A percentile compares a stretch with the other conserved stretches of the same genome.
Evolutionary conservation across 805 yeast genomes (phyloP).

Genomic region (Hanseniaspora valbyensis): DNA sequence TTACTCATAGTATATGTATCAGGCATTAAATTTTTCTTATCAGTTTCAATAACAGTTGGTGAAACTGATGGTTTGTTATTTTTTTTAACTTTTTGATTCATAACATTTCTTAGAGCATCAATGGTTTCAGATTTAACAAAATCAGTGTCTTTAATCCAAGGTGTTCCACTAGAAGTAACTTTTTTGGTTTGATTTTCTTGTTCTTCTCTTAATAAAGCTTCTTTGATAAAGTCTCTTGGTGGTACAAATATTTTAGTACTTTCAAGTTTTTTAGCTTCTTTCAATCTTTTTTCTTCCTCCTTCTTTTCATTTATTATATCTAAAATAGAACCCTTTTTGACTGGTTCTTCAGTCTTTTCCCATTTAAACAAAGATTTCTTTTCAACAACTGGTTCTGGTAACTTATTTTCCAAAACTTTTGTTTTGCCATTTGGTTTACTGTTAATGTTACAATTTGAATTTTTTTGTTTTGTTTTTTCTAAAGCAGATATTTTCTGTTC

Average conservation of each 20-base stretch:
- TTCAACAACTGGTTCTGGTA: constrained; percentile 13
- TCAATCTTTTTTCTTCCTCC: constrained; percentile 12
- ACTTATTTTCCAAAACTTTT: too few relatives aligned
- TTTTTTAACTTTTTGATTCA: neutral
- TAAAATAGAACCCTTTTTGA: constrained; percentile 16
- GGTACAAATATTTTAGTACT: neutral
- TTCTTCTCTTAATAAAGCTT: constrained; percentile 1
- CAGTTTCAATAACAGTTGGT: neutral
- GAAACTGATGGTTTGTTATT: neutral
- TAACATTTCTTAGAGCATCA: neutral
- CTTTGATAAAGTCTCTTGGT: constrained; percentile 1
- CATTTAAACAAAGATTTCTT: constrained; percentile 18
- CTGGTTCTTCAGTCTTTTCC: constrained; percentile 18
- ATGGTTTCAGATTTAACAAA: neutral
- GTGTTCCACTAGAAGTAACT: constrained; percentile 5
- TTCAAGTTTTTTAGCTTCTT: constrained; percentile 8
- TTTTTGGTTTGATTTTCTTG: neutral
- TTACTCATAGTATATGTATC: neutral
- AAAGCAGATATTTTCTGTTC: too few relatives aligned
- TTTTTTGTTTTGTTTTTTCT: neutral
- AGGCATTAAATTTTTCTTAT: neutral
- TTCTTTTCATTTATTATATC: constrained; percentile 8
- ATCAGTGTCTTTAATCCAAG: neutral
- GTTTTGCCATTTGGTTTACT: neutral
- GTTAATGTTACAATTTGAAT: neutral